Percentiles rank a stretch among this genome's conserved stretches.
Conservation (phyloP, 164 flowering plant species). For the Amborella trichopoda region DNA sequence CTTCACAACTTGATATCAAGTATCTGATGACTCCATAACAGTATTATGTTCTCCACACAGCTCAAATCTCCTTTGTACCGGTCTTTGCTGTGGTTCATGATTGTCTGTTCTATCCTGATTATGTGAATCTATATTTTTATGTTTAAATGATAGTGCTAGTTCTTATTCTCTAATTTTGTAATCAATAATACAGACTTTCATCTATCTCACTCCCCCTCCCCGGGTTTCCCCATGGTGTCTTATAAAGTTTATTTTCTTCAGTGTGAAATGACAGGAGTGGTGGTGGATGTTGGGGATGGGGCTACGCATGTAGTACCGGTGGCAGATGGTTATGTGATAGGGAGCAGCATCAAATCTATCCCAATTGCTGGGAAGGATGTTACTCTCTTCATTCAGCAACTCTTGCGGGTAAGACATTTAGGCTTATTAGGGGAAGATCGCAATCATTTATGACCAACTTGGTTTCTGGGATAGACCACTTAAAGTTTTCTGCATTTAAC, state of each 20-base stretch:
- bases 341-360: slow-evolving; percentile 90
- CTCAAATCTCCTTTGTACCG: no score
- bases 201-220: not conserved
- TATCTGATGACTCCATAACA: no score
- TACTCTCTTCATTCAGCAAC: slow-evolving; percentile 89
- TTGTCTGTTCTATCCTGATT: no score
- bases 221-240: not conserved
- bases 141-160: not conserved
- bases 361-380: slow-evolving; percentile 91
- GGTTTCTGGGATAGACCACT: no score
- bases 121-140: not conserved
- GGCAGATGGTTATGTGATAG: slow-evolving; percentile 98
- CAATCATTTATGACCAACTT: no score
- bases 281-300: slow-evolving; percentile 95
- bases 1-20: no score
- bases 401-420: slow-evolving; percentile 96
- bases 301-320: slow-evolving; percentile 94
- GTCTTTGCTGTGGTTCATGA: no score
- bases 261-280: slow-evolving; percentile 99
- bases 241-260: slow-evolving; percentile 16
- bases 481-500: no score
- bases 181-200: not conserved
- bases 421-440: no score
- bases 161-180: not conserved
- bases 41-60: no score